phyloP scores from a whole-genome alignment of 805 yeast genomes.

The Monosporozyma yasuniensis region DNA sequence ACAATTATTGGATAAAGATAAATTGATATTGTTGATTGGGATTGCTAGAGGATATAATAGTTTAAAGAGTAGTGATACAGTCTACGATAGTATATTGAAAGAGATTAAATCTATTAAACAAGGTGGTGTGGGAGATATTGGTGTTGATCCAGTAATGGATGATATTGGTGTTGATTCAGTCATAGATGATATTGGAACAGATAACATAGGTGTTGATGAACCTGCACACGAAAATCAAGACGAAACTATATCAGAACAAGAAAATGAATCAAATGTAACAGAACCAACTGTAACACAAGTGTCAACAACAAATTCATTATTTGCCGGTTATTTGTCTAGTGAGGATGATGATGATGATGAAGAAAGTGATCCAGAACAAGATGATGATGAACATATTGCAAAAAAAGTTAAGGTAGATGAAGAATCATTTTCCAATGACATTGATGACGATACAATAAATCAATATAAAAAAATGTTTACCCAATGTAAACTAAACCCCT shows the following conservation, averaged over 20 bases:
- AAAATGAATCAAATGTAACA: neutral
- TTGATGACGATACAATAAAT: conserved; percentile 10
- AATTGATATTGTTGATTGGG: conserved; percentile 17
- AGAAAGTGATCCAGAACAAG: conserved; percentile 1
- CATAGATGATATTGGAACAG: neutral
- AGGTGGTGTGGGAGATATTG: neutral
- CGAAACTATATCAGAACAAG: neutral
- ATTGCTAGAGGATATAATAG: conserved; percentile 18
- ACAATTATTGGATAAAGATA: conserved; percentile 23
- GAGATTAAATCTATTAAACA: conserved; percentile 10
- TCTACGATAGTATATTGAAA: conserved; percentile 15
- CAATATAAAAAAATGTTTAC: conserved; percentile 32
- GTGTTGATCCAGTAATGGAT: neutral
- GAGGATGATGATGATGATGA: conserved; percentile 8
- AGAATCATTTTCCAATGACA: conserved; percentile 4
- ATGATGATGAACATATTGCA: conserved; percentile 6
- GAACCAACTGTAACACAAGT: too few relatives aligned
- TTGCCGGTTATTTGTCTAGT: conserved; percentile 1
- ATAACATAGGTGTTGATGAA: neutral
- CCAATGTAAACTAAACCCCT: conserved; percentile 34
- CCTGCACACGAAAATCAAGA: neutral
- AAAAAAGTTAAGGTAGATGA: conserved; percentile 9
- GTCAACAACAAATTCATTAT: neutral
- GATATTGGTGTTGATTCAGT: neutral
- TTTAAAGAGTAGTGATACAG: conserved; percentile 5